Conservation (phyloP, 305 asterid genomes). For the Petunia hybrid region DNA sequence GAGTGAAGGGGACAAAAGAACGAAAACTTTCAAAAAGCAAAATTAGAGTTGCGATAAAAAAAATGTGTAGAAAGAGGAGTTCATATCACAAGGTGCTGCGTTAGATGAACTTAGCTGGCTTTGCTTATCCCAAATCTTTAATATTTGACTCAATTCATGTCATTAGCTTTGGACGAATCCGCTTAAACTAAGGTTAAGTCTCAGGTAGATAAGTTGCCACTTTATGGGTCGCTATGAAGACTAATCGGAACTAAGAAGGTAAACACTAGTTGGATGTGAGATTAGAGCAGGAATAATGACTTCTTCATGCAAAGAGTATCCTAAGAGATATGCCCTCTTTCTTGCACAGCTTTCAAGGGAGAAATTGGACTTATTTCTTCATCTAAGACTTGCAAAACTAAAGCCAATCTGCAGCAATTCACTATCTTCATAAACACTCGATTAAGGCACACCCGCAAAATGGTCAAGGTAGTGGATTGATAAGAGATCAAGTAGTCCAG, state of each 20-base stretch:
- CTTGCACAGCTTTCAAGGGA: neutral
- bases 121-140: neutral
- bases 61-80: constrained; percentile 41
- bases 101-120: neutral
- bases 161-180: neutral
- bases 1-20: neutral
- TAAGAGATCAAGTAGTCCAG: neutral
- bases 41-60: neutral
- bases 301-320: neutral
- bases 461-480: neutral
- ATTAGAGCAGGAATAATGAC: neutral
- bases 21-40: neutral
- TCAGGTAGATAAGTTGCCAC: neutral
- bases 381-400: neutral
- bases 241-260: neutral
- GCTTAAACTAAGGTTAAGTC: neutral
- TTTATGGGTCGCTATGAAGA: neutral
- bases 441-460: neutral
- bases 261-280: neutral
- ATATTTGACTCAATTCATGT: neutral
- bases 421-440: neutral
- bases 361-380: neutral
- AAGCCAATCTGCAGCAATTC: neutral
- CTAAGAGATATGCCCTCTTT: neutral
- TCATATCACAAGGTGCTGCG: constrained; percentile 50